Evolutionary conservation across 495 filamentous ascomycete species (phyloP).

Genomic region (Extremus antarcticus): DNA sequence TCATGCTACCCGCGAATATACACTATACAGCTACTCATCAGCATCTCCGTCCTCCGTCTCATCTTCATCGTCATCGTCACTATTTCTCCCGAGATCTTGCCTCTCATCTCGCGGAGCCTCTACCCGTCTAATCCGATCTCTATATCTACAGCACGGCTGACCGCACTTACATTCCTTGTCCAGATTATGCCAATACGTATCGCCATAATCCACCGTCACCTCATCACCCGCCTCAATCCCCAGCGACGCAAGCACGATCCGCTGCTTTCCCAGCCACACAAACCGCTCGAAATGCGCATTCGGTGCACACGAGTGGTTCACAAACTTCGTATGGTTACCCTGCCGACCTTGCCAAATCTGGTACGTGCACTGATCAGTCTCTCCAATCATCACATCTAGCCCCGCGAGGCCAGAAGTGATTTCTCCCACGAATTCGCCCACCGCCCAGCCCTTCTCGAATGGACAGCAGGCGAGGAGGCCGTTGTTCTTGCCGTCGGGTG

Average conservation of each 20-base stretch:
- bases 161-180: conserved; percentile 36
- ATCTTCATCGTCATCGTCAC: too few species aligned
- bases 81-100: background rate
- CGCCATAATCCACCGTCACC: conserved; percentile 37
- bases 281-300: conserved; percentile 36
- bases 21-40: background rate
- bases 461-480: conserved; percentile 21
- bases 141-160: conserved; percentile 30
- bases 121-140: background rate
- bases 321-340: conserved; percentile 37
- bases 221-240: conserved; percentile 32
- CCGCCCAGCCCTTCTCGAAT: conserved; percentile 21
- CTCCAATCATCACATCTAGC: conserved; percentile 32
- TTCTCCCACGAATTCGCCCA: conserved; percentile 28
- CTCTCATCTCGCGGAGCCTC: background rate
- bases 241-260: conserved; percentile 34
- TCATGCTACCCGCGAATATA: too few species aligned
- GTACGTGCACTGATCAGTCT: conserved; percentile 20
- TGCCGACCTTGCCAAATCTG: conserved; percentile 30
- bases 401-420: conserved; percentile 24
- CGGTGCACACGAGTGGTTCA: conserved; percentile 34
- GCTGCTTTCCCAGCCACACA: conserved; percentile 32
- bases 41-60: background rate
- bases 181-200: conserved; percentile 25
- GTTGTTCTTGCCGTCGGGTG: conserved; percentile 24